Percentiles rank a stretch among this genome's conserved stretches.
Evolutionary conservation across 148 eudicot species (phyloP).

Genomic region (Fagopyrum tataricum): DNA sequence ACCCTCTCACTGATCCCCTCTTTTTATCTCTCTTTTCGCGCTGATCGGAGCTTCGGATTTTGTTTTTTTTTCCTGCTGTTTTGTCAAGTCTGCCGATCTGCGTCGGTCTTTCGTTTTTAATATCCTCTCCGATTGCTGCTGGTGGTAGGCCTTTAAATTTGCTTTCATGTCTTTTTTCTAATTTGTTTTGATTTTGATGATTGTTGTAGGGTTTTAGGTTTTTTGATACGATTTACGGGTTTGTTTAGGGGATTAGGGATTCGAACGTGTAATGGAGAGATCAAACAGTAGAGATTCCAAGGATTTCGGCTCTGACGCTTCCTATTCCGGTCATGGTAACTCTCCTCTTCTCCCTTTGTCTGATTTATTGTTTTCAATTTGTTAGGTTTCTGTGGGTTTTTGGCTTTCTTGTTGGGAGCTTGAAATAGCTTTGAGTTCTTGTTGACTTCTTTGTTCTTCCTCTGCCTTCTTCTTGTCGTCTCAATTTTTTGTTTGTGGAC

Average conservation of each 20-base stretch:
- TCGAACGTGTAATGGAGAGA: slow-evolving; percentile 11
- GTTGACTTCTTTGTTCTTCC: background rate
- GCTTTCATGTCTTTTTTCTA: background rate
- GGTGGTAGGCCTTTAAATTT: background rate
- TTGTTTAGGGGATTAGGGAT: background rate
- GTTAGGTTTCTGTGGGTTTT: background rate
- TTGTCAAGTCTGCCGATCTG: slow-evolving; percentile 3
- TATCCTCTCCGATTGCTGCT: background rate
- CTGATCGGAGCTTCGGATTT: slow-evolving; percentile 1
- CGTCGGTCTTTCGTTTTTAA: background rate
- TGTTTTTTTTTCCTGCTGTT: background rate
- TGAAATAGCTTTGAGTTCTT: background rate
- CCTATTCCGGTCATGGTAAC: slow-evolving; percentile 2
- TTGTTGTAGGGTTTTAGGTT: background rate
- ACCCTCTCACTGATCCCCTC: slow-evolving; percentile 1
- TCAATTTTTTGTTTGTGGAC: too few species aligned
- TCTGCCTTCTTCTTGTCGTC: background rate
- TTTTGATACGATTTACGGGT: slow-evolving; percentile 2
- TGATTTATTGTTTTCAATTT: background rate
- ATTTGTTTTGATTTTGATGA: background rate
- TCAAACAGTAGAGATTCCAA: slow-evolving; percentile 12
- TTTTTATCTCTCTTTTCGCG: background rate
- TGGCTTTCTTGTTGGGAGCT: background rate
- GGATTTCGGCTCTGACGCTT: slow-evolving; percentile 3
- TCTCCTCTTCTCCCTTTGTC: background rate